Conservation (phyloP, 352 stramenopile species). For the Globisporangium paroecandrum region DNA sequence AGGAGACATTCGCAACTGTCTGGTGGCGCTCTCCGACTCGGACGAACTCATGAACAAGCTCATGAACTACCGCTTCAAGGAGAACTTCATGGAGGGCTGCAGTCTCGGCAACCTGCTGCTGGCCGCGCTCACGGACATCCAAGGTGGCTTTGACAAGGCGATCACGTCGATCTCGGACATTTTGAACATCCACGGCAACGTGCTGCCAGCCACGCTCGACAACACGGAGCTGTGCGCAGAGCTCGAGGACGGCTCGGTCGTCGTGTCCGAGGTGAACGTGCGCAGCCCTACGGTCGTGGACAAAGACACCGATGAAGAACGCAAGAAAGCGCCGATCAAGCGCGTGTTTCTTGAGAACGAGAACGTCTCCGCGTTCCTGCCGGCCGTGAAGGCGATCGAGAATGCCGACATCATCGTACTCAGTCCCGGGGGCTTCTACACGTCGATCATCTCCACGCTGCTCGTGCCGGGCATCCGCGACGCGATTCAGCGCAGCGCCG, state of each 20-base stretch:
- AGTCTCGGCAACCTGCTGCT: conserved; percentile 81
- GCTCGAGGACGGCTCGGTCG: conserved; percentile 62
- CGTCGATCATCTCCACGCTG: conserved; percentile 79
- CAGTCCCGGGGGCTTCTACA: conserved; percentile 81
- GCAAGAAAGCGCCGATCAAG: conserved; percentile 71
- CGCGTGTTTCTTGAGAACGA: conserved; percentile 77
- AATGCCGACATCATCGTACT: conserved; percentile 85
- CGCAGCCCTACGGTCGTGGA: conserved; percentile 55
- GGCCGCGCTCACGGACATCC: conserved; percentile 77
- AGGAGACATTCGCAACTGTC: conserved; percentile 84
- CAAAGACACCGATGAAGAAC: conserved; percentile 25
- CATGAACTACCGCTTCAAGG: conserved; percentile 87
- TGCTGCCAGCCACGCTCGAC: conserved; percentile 80
- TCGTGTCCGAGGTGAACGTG: conserved; percentile 83
- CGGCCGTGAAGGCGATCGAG: conserved; percentile 76
- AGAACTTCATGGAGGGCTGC: conserved; percentile 86
- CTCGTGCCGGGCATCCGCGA: conserved; percentile 81
- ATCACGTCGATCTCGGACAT: conserved; percentile 82
- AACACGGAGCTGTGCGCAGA: conserved; percentile 80
- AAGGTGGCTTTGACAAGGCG: conserved; percentile 77
- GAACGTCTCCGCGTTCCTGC: conserved; percentile 65
- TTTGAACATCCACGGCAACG: conserved; percentile 78
- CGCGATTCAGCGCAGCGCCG: conserved; percentile 59
- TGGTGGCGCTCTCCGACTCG: conserved; percentile 80
- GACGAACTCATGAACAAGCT: conserved; percentile 84